Conservation (phyloP, 192 early-diverging fungal genomes). For the Diversispora eburnea region DNA sequence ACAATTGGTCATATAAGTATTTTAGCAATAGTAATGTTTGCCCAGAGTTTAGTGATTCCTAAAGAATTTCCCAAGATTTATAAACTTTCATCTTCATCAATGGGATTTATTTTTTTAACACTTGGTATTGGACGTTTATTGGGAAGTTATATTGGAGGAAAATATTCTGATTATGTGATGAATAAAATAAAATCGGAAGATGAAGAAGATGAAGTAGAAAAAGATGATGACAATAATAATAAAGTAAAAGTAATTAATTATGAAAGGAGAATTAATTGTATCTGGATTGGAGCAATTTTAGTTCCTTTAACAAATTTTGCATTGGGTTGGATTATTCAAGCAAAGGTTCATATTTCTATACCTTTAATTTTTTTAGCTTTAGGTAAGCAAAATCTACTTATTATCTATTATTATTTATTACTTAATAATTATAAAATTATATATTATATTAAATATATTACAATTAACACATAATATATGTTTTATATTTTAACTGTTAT, state of each 20-base stretch:
- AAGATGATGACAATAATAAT: too few relatives aligned
- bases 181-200: background rate
- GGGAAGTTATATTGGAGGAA: constrained; percentile 41
- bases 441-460: too few relatives aligned
- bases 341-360: constrained; percentile 14
- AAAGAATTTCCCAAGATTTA: background rate
- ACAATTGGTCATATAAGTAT: background rate
- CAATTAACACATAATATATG: too few relatives aligned
- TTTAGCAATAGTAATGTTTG: background rate
- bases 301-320: constrained; percentile 30
- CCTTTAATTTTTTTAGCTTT: constrained; percentile 31
- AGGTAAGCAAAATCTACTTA: background rate
- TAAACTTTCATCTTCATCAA: background rate
- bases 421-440: too few relatives aligned
- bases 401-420: too few relatives aligned
- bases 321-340: constrained; percentile 36
- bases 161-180: constrained; percentile 38
- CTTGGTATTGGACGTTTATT: constrained; percentile 38
- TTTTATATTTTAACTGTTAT: too few relatives aligned
- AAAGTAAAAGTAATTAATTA: background rate
- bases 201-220: background rate
- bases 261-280: constrained; percentile 25
- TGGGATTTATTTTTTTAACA: constrained; percentile 26
- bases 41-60: background rate
- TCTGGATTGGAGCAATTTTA: constrained; percentile 33